A percentile compares a stretch with the other conserved stretches of the same genome.
Conservation (phyloP, 1,139 yeast species). For the Scheffersomyces insectosa region DNA sequence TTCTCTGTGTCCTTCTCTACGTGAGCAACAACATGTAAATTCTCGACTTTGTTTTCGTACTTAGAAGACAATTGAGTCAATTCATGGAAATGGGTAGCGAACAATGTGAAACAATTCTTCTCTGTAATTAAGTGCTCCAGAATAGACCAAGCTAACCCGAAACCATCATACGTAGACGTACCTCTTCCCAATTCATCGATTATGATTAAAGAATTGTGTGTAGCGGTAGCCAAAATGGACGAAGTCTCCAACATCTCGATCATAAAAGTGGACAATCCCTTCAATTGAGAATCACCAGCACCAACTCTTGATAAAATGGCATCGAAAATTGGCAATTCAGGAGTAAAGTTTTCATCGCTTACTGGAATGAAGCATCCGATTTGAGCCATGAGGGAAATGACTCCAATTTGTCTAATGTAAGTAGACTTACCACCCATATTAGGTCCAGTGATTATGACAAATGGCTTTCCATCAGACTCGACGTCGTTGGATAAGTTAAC, state of each 20-base stretch:
- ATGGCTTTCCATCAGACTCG: slow-evolving; percentile 51
- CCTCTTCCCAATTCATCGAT: slow-evolving; percentile 97
- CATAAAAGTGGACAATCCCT: slow-evolving; percentile 97
- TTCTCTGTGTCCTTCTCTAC: slow-evolving; percentile 46
- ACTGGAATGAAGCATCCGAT: slow-evolving; percentile 88
- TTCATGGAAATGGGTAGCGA: slow-evolving; percentile 98
- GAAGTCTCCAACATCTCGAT: slow-evolving; percentile 97
- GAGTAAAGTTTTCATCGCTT: slow-evolving; percentile 46
- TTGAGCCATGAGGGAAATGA: slow-evolving; percentile 85
- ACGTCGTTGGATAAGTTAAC: slow-evolving; percentile 46
- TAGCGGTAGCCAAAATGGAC: slow-evolving; percentile 83
- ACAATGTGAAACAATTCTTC: slow-evolving; percentile 75
- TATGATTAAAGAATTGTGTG: slow-evolving; percentile 78
- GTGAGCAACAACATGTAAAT: slow-evolving; percentile 93
- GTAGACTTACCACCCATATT: slow-evolving; percentile 99
- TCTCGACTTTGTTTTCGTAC: slow-evolving; percentile 59
- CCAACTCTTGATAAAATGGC: slow-evolving; percentile 96
- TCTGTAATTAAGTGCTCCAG: slow-evolving; percentile 77
- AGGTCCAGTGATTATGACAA: slow-evolving; percentile 91
- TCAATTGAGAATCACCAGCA: slow-evolving; percentile 95
- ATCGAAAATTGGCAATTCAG: slow-evolving; percentile 82
- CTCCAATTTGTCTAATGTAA: slow-evolving; percentile 89
- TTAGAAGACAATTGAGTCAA: slow-evolving; percentile 73
- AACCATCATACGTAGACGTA: slow-evolving; percentile 95
- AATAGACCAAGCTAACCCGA: slow-evolving; percentile 96